Base-by-base conservation (phyloP, 352 stramenopile genomes). In the Globisporangium uncinulatum region DNA sequence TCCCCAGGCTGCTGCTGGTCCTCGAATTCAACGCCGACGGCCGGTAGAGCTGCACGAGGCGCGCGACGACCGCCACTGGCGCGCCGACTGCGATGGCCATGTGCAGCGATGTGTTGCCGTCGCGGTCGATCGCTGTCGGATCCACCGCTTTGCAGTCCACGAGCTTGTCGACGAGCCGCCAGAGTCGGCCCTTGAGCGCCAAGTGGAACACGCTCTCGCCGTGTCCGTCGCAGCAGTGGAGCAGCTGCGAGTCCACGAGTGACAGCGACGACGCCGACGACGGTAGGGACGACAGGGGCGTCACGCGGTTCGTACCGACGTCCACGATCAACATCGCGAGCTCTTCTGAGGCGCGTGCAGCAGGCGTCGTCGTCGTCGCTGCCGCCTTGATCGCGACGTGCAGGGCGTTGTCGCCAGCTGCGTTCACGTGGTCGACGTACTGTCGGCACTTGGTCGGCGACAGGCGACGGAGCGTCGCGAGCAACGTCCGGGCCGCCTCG, bases 301-400 rank as follows among this genome's bases (percentile, higher is more conserved):
- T 63, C 17, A 17, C 47, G n/a, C 70, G 15, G 34, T 64, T 61
- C 39, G 69, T 59, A 24, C 65, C 63, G 44, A 65, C 58, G 37
- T 83, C 68, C 19, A 86, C 67, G 2, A 92, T 63, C 19, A 73
- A 19, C 36, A 83, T 68, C 37, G 54, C 76, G 61, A 58, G 36
- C 41, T 65, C 63, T 52, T 64, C 62, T 6, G 46, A 47, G 32
- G 68, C 20, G 21, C 13, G 24, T 21, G 24, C 24, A 29, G 24
- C 24, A 29, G 24, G 24, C 4, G 21, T 31, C 13, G 20, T 6
- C 4, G 21, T 31, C 13, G 20, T 6, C n/a, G 34, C 19, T 6
- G 19, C 36, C n/a, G 62, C 60, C 51, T 90, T 87, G 34, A 92
- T 86, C 9, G 74, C 69, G 45, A 92, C 65, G 61, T 90, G 82